phyloP scores from a whole-genome alignment of 495 filamentous ascomycete species.

The Acidiella bohemica region DNA sequence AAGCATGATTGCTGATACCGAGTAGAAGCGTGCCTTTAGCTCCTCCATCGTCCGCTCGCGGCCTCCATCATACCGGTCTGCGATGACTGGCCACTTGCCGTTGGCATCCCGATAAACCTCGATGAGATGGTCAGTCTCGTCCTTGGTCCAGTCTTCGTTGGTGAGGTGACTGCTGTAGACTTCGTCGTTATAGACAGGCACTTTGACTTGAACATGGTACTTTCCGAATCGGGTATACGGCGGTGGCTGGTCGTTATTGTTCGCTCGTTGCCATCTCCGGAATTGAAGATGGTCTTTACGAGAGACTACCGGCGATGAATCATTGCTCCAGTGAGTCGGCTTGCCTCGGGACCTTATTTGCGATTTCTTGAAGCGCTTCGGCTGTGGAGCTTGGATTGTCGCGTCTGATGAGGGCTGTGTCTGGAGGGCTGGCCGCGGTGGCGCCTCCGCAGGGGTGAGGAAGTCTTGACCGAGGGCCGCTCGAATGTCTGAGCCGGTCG shows the following conservation, averaged over 20 bases:
- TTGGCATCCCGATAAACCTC: slow-evolving; percentile 60
- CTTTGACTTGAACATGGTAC: slow-evolving; percentile 63
- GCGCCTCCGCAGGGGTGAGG: background rate
- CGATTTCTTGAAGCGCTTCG: background rate
- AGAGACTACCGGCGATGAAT: background rate
- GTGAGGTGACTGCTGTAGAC: slow-evolving; percentile 67
- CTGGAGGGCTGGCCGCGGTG: background rate
- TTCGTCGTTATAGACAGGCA: slow-evolving; percentile 69
- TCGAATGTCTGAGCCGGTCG: background rate
- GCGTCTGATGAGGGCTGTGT: background rate
- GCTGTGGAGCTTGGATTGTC: background rate
- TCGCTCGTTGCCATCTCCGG: background rate
- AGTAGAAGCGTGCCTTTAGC: slow-evolving; percentile 82
- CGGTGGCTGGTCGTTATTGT: background rate
- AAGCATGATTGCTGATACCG: slow-evolving; percentile 72
- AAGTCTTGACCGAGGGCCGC: background rate
- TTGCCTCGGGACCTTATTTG: background rate
- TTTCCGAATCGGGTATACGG: slow-evolving; percentile 42
- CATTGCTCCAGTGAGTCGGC: background rate
- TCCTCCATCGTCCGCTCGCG: slow-evolving; percentile 61
- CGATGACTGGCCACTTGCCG: slow-evolving; percentile 80
- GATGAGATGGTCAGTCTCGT: slow-evolving; percentile 87
- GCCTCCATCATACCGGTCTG: slow-evolving; percentile 63
- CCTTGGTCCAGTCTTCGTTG: slow-evolving; percentile 67
- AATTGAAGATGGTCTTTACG: background rate